phyloP scores from a whole-genome alignment of 768 basidiomycete species.

The Tulasnella sp. region DNA sequence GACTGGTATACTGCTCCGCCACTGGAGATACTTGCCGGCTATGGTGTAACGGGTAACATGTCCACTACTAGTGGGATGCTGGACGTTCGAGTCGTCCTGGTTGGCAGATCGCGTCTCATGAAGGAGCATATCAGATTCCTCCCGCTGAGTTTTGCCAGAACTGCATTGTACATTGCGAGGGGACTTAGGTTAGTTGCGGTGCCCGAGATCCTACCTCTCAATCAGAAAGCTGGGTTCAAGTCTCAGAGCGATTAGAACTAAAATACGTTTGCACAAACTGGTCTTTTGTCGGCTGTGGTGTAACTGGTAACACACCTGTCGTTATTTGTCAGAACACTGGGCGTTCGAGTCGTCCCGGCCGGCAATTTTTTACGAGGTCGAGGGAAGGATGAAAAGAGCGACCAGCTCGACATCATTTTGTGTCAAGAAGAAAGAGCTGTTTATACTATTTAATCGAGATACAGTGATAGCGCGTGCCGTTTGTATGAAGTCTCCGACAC shows the following conservation, averaged over 20 bases:
- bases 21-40: background rate
- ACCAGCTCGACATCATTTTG: background rate
- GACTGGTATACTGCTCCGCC: too few relatives aligned
- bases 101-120: background rate
- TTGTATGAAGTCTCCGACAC: slow-evolving; percentile 21
- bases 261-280: background rate
- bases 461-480: background rate
- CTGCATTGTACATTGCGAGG: background rate
- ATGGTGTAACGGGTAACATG: slow-evolving; percentile 4
- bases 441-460: background rate
- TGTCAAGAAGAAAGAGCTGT: background rate
- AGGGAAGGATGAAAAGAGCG: background rate
- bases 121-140: background rate
- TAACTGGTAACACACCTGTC: slow-evolving; percentile 8
- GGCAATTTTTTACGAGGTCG: background rate
- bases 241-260: background rate
- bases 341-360: slow-evolving; percentile 10
- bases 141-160: background rate
- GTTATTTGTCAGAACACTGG: slow-evolving; percentile 10
- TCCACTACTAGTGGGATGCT: background rate
- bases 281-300: slow-evolving; percentile 2
- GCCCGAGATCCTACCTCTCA: background rate
- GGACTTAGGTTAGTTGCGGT: background rate
- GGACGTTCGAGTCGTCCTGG: slow-evolving; percentile 9
- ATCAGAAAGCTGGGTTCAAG: background rate